Evolutionary conservation across 1,284 basidiomycete species (phyloP), one percentile per base, ranked within the genome.

Genomic region (Phenoliferia sp.): DNA sequence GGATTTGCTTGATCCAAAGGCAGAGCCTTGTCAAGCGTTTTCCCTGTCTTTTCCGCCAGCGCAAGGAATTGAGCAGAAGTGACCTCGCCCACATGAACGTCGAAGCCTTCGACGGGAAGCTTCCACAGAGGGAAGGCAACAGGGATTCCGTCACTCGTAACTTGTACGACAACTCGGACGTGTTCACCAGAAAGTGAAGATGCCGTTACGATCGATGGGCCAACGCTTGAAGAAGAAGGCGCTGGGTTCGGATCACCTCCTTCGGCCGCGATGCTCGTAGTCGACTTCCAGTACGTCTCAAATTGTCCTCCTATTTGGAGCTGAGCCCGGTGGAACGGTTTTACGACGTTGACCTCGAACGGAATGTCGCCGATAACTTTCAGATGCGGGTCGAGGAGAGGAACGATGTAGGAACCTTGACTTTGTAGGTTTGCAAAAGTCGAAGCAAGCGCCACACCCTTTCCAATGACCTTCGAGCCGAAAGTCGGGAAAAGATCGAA

Each of bases 401-500:
- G 94, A 9, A 92, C 81, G 19, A 86, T 85, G 73, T 90, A 88
- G 28, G 78, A 69, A 71, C 75, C 80, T 74, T 74, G 81, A 76
- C 72, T 67, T 58, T 67, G 82, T 26, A 87, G 82, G 63, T 85
- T 80, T 55, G 80, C 78, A 76, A 95, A 90, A 60, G 90, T 83
- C 2, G 86, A 86, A 3, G 94, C 88, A 35, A 94, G 83, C 31
- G 92, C 90, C 56, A 94, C 87, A 22, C 93, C 94, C 71, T 94
- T 88, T 33, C 95, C 96, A 70, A 99, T 92, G 39, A 94, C 92
- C 80, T 94, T 95, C 35, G 92, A 94, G n/a, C 96, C 96, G 79
- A 99, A 99, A 69, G 92, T 97, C 10, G 96, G 96, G 81, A 95
- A 97, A 32, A 99, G 83, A 50, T 95, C 97, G 78, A 98, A 92